Evolutionary conservation across 2,329 filamentous ascomycete species (phyloP), one percentile per base, ranked within the genome.

Genomic region (Sordariomycetes sp.): DNA sequence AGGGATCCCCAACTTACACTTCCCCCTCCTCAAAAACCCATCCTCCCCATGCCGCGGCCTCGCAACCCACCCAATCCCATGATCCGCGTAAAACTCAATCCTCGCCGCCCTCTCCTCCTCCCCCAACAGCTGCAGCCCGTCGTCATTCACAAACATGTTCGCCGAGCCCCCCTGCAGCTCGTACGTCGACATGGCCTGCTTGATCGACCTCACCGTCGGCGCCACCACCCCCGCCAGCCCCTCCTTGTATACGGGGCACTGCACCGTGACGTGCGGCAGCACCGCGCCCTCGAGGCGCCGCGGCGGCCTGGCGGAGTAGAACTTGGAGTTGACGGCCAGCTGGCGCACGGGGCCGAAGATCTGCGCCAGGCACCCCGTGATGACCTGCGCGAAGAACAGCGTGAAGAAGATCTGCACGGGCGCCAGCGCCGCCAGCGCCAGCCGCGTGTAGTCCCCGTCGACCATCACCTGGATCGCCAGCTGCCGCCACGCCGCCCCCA

Each of bases 191-290:
- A 90, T 89, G 61, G 87, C 87, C 64, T 86, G 80, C 72, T 90
- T 90, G 71, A 92, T 80, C 1, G 88, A 91, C 65, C 83, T 84
- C 65, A 92, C 82, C 0, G 89, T 93, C 8, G 89, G 89, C 22
- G 79, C 80, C 65, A 92, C 91, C 70, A 95, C 90, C 61, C 77
- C 82, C 40, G 74, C 74, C 2, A 95, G 78, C 62, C 89, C 89
- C 69, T 95, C 90, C 70, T 93, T 94, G 75, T 94, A 95, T 0
- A 95, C 88, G 4, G 90, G 90, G 69, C 89, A 92, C 67, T 96
- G 90, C 50, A 95, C 88, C 3, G 89, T 93, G 62, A 90, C 78
- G 66, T 90, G 88, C 2, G 87, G 88, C 18, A 92, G 77, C 16
- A 76, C 67, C 7, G 72, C 66, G 1, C 71, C 74, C 59, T 80